Conservation (phyloP, 1,139 yeast genomes). For the Entelexis sorbosivorans region DNA sequence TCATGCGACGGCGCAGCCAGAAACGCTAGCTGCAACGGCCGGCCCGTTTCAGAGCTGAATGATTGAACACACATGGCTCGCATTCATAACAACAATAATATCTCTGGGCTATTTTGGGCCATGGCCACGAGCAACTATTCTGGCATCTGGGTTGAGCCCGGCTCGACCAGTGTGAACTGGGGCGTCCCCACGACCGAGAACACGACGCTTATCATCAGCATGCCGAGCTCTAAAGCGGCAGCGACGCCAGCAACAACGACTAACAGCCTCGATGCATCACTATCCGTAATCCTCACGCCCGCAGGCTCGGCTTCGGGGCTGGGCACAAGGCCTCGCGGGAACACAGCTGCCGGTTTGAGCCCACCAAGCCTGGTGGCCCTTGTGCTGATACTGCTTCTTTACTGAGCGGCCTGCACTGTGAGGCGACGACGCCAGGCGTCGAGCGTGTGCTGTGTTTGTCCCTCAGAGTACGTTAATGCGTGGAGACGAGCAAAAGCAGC, state of each 20-base stretch:
- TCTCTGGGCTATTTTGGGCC: background rate
- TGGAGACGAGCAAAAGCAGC: too few relatives aligned
- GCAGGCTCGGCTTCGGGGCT: background rate
- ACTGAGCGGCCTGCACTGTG: too few relatives aligned
- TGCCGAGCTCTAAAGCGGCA: background rate
- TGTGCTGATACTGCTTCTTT: background rate
- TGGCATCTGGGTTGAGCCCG: background rate
- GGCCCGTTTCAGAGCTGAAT: background rate
- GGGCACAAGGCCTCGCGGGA: background rate
- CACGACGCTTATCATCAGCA: background rate
- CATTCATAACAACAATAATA: background rate
- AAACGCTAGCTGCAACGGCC: background rate
- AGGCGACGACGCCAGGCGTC: too few relatives aligned
- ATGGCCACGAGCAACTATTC: slow-evolving; percentile 2
- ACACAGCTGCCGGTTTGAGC: background rate
- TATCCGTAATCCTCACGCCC: background rate
- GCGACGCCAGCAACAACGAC: background rate
- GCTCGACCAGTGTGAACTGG: background rate
- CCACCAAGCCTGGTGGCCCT: background rate
- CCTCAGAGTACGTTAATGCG: too few relatives aligned
- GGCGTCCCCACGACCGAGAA: background rate
- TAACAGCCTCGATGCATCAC: background rate
- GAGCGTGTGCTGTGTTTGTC: too few relatives aligned
- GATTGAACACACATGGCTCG: background rate
- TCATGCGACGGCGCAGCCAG: background rate